phyloP scores from a whole-genome alignment of 2,329 filamentous ascomycete genomes.

The Botrytis squamosa region DNA sequence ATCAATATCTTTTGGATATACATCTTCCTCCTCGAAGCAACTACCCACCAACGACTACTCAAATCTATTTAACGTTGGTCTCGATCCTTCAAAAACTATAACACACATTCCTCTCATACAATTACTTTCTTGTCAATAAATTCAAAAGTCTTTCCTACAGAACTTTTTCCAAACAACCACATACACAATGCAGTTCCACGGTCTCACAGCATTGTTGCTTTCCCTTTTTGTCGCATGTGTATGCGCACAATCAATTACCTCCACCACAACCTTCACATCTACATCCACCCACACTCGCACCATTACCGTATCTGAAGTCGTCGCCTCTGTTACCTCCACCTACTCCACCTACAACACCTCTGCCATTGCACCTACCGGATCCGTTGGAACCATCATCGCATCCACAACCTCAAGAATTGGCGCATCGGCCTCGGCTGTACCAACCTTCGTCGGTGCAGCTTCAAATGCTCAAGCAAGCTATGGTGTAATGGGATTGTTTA shows the following conservation, averaged over 20 bases:
- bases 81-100: slow-evolving; percentile 14
- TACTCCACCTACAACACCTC: slow-evolving; percentile 10
- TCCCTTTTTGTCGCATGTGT: slow-evolving; percentile 19
- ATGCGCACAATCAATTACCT: slow-evolving; percentile 4
- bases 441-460: not conserved
- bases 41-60: not conserved
- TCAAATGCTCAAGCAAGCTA: slow-evolving; percentile 8
- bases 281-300: slow-evolving; percentile 15
- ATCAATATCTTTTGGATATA: slow-evolving; percentile 16
- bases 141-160: not conserved
- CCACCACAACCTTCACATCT: slow-evolving; percentile 7
- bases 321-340: slow-evolving; percentile 14
- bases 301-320: slow-evolving; percentile 16
- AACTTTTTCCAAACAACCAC: not conserved
- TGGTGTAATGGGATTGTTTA: slow-evolving; percentile 14
- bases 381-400: slow-evolving; percentile 1
- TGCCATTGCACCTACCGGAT: not conserved
- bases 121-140: slow-evolving; percentile 11
- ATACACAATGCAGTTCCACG: slow-evolving; percentile 19
- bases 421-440: not conserved
- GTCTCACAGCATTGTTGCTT: slow-evolving; percentile 14
- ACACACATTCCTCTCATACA: not conserved
- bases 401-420: not conserved
- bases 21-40: slow-evolving; percentile 3
- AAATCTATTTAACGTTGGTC: not conserved